A percentile compares a stretch with the other conserved stretches of the same genome.
phyloP scores from a whole-genome alignment of 148 eudicot genomes.

The Pharnaceum exiguum region DNA sequence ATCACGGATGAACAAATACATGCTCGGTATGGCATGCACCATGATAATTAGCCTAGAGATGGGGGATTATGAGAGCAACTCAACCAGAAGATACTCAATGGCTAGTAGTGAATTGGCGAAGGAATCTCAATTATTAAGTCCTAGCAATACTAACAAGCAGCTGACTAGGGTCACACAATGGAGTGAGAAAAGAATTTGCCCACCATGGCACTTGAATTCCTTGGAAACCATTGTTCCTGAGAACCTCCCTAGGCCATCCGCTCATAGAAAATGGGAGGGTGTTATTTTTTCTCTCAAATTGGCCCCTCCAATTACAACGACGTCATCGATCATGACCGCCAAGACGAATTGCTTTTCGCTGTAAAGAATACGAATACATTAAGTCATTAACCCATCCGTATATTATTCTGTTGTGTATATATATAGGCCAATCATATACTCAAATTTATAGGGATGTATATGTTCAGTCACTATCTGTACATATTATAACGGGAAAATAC shows the following conservation, averaged over 20 bases:
- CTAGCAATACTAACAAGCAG: not conserved
- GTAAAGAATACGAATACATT: constrained; percentile 11
- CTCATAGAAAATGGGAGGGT: constrained; percentile 55
- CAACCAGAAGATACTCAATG: constrained; percentile 2
- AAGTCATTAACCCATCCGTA: too few species aligned
- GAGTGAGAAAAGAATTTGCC: constrained; percentile 67
- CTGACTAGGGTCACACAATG: constrained; percentile 32
- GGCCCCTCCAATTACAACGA: constrained; percentile 29
- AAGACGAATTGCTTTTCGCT: constrained; percentile 23
- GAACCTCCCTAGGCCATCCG: constrained; percentile 70
- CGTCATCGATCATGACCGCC: too few species aligned
- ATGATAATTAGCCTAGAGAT: constrained; percentile 38
- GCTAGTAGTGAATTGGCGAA: constrained; percentile 12
- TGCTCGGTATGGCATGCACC: constrained; percentile 45
- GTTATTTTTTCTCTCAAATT: constrained; percentile 21
- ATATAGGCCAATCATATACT: too few species aligned
- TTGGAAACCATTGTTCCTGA: constrained; percentile 85
- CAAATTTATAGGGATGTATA: too few species aligned
- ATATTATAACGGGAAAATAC: too few species aligned
- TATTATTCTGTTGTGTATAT: too few species aligned
- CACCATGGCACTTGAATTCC: constrained; percentile 66
- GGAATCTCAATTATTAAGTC: constrained; percentile 9
- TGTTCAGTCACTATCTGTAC: too few species aligned
- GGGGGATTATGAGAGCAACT: constrained; percentile 13
- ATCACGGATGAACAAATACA: constrained; percentile 35